Percentiles rank a stretch among this genome's conserved stretches.
phyloP scores from a whole-genome alignment of 2,329 filamentous ascomycete species.

The Aspergillus sojae region DNA sequence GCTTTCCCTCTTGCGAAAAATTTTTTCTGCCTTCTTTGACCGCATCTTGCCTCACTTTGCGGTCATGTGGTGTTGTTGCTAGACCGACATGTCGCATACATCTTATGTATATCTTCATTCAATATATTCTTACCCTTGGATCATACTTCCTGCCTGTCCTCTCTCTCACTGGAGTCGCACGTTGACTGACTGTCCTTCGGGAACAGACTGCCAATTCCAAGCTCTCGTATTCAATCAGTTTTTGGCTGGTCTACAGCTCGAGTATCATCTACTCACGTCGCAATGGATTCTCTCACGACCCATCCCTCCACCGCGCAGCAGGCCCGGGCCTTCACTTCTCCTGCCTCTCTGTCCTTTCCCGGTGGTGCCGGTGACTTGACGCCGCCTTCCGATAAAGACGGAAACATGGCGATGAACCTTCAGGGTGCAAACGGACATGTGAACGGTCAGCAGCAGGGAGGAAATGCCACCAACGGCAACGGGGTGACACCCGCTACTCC shows the following conservation, averaged over 20 bases:
- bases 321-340: constrained; percentile 93
- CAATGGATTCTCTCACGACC: constrained; percentile 87
- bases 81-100: background rate
- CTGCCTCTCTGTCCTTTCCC: constrained; percentile 89
- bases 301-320: constrained; percentile 89
- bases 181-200: constrained; percentile 11
- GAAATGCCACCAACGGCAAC: constrained; percentile 66
- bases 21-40: constrained; percentile 6
- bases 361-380: constrained; percentile 81
- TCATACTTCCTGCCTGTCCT: background rate
- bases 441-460: constrained; percentile 59
- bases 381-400: constrained; percentile 72
- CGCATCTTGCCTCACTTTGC: background rate
- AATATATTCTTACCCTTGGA: constrained; percentile 14
- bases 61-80: background rate
- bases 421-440: constrained; percentile 51
- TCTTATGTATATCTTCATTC: constrained; percentile 23
- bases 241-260: constrained; percentile 28
- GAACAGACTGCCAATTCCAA: constrained; percentile 31
- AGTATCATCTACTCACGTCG: constrained; percentile 39
- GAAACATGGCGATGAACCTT: constrained; percentile 50
- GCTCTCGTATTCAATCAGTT: constrained; percentile 21
- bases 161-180: constrained; percentile 5
- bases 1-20: constrained; percentile 13
- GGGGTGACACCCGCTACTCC: constrained; percentile 88